Evolutionary conservation across 441 rosid species (phyloP).

Genomic region (Raphanus hybrid): DNA sequence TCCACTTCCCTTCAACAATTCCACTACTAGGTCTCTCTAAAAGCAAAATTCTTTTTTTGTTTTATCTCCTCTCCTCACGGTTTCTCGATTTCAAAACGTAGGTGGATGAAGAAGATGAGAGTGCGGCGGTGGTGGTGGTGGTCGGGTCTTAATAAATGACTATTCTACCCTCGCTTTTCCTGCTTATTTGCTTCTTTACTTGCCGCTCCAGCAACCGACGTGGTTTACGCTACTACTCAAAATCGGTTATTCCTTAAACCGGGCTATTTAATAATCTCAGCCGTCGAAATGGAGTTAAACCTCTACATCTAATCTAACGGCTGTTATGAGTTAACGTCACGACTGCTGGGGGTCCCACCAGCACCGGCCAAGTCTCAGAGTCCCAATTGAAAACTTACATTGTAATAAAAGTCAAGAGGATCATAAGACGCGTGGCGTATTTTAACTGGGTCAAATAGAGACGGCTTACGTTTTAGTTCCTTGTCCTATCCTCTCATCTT

Average conservation of each 20-base stretch:
- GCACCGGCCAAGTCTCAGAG: slow-evolving; percentile 20
- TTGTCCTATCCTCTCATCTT: slow-evolving; percentile 4
- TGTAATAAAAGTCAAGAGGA: background rate
- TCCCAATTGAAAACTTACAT: background rate
- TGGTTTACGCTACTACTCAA: background rate
- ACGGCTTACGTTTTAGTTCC: background rate
- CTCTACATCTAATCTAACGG: background rate
- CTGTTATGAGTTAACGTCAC: background rate
- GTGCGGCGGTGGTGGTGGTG: slow-evolving; percentile 2
- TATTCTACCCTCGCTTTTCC: background rate
- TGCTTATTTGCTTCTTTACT: background rate
- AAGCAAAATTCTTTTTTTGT: background rate
- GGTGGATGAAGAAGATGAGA: background rate
- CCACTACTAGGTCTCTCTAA: background rate
- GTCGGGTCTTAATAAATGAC: background rate
- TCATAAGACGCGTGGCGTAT: background rate
- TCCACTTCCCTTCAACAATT: background rate
- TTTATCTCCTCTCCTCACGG: background rate
- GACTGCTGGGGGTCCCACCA: background rate
- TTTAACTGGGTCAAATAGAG: background rate
- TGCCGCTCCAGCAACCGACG: background rate
- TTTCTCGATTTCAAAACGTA: background rate
- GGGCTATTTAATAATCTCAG: background rate
- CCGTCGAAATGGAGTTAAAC: background rate
- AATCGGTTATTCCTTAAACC: background rate